A percentile compares a stretch with the other conserved stretches of the same genome.
phyloP scores from a whole-genome alignment of 2,329 filamentous ascomycete genomes.

The Talaromyces sp. region DNA sequence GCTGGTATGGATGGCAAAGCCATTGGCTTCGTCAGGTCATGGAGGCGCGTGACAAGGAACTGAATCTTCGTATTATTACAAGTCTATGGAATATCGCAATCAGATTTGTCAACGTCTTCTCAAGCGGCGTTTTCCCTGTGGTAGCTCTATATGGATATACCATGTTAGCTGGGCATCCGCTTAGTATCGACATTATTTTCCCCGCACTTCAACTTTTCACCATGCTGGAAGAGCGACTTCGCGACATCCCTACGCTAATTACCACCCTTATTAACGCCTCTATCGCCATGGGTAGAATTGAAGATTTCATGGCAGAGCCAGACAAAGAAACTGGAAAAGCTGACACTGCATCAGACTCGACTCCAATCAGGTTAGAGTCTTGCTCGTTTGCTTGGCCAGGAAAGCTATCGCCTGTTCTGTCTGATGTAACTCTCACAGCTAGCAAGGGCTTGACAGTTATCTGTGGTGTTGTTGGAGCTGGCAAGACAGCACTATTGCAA shows the following conservation, averaged over 20 bases:
- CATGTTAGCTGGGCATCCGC: constrained; percentile 59
- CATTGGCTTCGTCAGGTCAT: constrained; percentile 69
- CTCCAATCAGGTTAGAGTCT: constrained; percentile 44
- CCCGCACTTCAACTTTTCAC: constrained; percentile 77
- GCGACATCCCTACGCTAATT: constrained; percentile 70
- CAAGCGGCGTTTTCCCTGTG: constrained; percentile 72
- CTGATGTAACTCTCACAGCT: constrained; percentile 52
- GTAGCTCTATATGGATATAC: constrained; percentile 80
- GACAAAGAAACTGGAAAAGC: constrained; percentile 66
- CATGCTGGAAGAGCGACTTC: constrained; percentile 68
- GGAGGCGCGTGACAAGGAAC: constrained; percentile 62
- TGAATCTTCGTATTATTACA: constrained; percentile 61
- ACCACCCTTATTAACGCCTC: constrained; percentile 74
- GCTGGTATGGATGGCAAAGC: constrained; percentile 79
- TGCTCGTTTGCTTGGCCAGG: constrained; percentile 81
- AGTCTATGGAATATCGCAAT: constrained; percentile 62
- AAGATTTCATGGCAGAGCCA: constrained; percentile 81
- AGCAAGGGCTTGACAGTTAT: constrained; percentile 56
- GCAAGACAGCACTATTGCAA: constrained; percentile 60
- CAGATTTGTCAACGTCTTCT: constrained; percentile 64
- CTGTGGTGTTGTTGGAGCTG: constrained; percentile 60
- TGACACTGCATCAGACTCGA: constrained; percentile 22
- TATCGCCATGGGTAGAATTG: constrained; percentile 77
- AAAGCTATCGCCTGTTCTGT: constrained; percentile 51
- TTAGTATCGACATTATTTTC: constrained; percentile 80